Base-by-base conservation (phyloP, 108 stramenopile species). In the Pseudonitzschia delicatissima region DNA sequence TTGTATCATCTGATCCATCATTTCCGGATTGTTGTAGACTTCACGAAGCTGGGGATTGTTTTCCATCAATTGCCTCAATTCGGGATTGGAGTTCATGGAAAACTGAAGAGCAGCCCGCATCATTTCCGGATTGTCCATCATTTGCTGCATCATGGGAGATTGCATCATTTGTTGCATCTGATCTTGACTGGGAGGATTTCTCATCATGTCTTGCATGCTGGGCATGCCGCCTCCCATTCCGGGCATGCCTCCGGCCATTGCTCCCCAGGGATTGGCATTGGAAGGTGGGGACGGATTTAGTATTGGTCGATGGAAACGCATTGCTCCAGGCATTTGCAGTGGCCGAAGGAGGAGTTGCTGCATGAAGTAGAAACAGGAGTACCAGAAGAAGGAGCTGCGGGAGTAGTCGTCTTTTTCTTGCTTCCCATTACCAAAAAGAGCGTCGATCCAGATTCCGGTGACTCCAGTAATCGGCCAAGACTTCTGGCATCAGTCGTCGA, bases 41-140 rank as follows among this genome's bases (percentile, higher is more conserved):
- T 96, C 88, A 3, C 87, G 79, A 27, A 99, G 67, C 59, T 97
- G 90, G 2, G 98, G 97, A 76, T 96, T 97, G 42, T 69, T 39
- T 17, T 99, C 88, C 62, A 98, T 71, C 21, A 97, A 39, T 35
- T 80, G 77, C 20, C 86, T 90, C 86, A 97, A 84, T 69, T 97
- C 91, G 1, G 98, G 96, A 79, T 96, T 96, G 45, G 70, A 66
- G 72, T 92, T 80, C 88, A 97, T 91, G 18, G 48, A 31, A 62
- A 60, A 49, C 51, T 75, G 58, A 60, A 80, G 35, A 68, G 96
- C 92, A 73, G 31, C 66, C 17, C 81, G 75, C 82, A 99, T 82
- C 45, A 97, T 74, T 36, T 96, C 90, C 5, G 97, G 97, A 78
- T 96, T 90, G 75, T 81, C 82, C 72, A 97, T 67, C 57, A 98